Evolutionary conservation across 2,329 filamentous ascomycete species (phyloP).

Genomic region (Myriosclerotinia curreyana): DNA sequence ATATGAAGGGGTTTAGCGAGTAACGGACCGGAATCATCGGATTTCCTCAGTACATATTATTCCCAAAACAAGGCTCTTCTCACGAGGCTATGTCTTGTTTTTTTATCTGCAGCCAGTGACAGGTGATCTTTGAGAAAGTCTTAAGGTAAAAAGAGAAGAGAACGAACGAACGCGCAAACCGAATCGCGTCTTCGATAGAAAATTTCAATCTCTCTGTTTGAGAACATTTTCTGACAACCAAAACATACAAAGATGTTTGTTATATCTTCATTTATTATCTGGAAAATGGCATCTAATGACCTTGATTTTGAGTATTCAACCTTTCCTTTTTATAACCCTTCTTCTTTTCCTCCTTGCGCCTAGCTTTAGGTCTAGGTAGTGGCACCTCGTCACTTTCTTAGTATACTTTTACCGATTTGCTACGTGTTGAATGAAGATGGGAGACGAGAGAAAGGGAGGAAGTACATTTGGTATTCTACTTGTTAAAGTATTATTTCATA

Average conservation of each 20-base stretch:
- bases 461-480: too few species aligned
- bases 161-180: slow-evolving; percentile 14
- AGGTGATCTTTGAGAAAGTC: too few species aligned
- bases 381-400: slow-evolving; percentile 7
- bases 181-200: neutral
- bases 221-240: neutral
- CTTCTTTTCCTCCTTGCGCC: neutral
- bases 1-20: too few species aligned
- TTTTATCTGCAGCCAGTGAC: too few species aligned
- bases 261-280: neutral
- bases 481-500: too few species aligned
- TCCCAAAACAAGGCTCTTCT: too few species aligned
- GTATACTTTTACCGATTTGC: neutral
- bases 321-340: neutral
- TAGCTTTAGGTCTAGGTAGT: neutral
- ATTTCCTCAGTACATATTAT: too few species aligned
- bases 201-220: neutral
- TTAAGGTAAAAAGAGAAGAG: too few species aligned
- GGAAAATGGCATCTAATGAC: neutral
- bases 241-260: neutral
- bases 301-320: neutral
- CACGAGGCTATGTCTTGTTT: too few species aligned
- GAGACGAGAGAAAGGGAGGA: too few species aligned
- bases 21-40: too few species aligned
- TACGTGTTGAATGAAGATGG: neutral